A percentile compares a stretch with the other conserved stretches of the same genome.
Conservation (phyloP, 2,329 filamentous ascomycete species). For the Rasamsonia emersonii region DNA sequence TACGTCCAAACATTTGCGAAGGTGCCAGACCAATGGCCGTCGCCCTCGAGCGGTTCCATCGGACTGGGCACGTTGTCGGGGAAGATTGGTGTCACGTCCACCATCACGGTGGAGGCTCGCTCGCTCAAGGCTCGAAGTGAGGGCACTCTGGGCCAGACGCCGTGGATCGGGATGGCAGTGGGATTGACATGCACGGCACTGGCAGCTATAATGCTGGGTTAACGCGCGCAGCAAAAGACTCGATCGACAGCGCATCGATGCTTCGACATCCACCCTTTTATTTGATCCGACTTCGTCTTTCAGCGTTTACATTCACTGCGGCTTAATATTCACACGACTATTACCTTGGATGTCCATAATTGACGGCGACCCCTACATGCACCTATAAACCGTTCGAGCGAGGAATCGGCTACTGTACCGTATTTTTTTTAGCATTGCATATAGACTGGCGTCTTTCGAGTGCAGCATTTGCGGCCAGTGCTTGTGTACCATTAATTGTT, state of each 20-base stretch:
- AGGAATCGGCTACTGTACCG: not conserved
- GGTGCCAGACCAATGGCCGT: constrained; percentile 22
- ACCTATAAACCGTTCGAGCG: not conserved
- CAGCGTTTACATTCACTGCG: no score
- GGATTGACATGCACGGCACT: constrained; percentile 31
- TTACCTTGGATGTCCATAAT: no score
- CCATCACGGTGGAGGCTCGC: constrained; percentile 12
- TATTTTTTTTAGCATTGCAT: not conserved
- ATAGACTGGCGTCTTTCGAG: not conserved
- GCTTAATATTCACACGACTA: no score
- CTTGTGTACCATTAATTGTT: not conserved
- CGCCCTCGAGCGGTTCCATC: constrained; percentile 18
- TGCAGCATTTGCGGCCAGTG: not conserved
- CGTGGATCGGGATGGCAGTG: constrained; percentile 35
- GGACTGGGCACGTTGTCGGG: constrained; percentile 21
- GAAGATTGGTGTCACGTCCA: constrained; percentile 16
- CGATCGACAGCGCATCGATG: not conserved
- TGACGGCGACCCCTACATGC: no score
- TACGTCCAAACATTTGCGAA: constrained; percentile 20
- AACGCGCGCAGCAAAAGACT: constrained; percentile 2
- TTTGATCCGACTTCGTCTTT: no score
- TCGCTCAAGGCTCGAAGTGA: constrained; percentile 24
- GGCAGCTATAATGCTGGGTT: constrained; percentile 32
- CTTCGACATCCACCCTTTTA: not conserved
- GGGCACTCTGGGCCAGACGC: constrained; percentile 30